phyloP scores from a whole-genome alignment of 2,329 filamentous ascomycete genomes.

The Teratosphaeria viscida region DNA sequence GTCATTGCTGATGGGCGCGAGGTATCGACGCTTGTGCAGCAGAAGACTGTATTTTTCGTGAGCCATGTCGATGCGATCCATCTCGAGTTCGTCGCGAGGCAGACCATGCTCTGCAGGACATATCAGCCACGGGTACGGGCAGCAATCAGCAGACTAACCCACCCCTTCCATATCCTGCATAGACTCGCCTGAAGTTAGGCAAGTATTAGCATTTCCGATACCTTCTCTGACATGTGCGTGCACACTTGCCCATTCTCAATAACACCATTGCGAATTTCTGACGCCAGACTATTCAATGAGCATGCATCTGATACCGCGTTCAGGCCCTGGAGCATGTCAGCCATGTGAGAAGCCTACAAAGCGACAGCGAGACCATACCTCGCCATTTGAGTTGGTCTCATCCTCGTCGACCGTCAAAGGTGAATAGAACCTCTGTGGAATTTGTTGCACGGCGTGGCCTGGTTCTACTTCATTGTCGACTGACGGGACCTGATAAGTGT shows the following conservation, averaged over 20 bases:
- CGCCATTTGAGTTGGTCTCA: not conserved
- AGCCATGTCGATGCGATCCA: not conserved
- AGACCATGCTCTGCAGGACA: not conserved
- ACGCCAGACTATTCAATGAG: not conserved
- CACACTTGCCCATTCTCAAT: not conserved
- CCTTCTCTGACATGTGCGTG: not conserved
- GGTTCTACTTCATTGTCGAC: not conserved
- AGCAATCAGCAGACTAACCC: not conserved
- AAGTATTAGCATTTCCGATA: not conserved
- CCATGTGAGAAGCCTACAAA: not conserved
- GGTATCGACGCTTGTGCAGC: constrained; percentile 19
- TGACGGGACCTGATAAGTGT: not conserved
- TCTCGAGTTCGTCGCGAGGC: not conserved
- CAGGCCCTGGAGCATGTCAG: not conserved
- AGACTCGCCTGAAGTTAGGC: not conserved
- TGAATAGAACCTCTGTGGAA: not conserved
- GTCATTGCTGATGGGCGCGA: constrained; percentile 19
- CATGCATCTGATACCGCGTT: not conserved
- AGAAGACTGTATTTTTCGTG: not conserved
- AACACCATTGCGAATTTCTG: not conserved
- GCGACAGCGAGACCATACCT: not conserved
- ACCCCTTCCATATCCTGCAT: not conserved
- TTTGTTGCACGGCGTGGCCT: not conserved
- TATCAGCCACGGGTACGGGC: not conserved
- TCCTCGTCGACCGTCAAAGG: not conserved